Base-by-base conservation (phyloP, 306 rosid genomes). In the Vigna trinervia region DNA sequence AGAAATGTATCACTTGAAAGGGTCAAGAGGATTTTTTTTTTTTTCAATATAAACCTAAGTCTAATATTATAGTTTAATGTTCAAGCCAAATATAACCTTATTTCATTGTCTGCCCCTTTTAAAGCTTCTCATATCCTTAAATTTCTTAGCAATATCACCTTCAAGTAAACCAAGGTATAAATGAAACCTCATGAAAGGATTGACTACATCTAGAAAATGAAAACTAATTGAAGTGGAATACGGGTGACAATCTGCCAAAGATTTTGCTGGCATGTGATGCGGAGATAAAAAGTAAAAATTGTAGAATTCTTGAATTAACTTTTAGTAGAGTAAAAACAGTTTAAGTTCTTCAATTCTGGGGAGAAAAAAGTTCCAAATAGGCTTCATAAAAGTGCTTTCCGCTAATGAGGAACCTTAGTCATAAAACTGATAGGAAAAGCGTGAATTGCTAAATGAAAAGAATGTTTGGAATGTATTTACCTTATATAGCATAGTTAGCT, bases 401-500 rank as follows among this genome's bases (percentile, higher is more conserved):
- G 5, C 50, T 3, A 30, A 73, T n/a, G 34, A 65, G 41, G 43
- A 67, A 23, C 38, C 67, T 14, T 63, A 12, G 48, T 69, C 61
- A 69, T 50, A 76, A 59, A 56, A 17, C 78, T 20, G 50, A 51
- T n/a, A 57, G 43, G 67, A 54, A 22, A 58, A 17, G 56, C 38
- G 68, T 8, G 47, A 6, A 11, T 19, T 47, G 17, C 14, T n/a
- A 68, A 10, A 56, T 51, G 15, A 75, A 76, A 75, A 74, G 64
- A 50, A 64, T 78, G 78, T 14, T 32, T 6, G n/a, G 30, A 76
- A 79, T 69, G 77, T 53, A 70, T 82, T 75, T 83, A 95, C 99
- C 97, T 89, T 95, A 86, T 92, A 91, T 53, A 90, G 86, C 99
- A 95, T 95, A 74, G 99, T 95, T 86, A 95, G 77, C 86, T 92